Evolutionary conservation across 257 asterid species (phyloP), one percentile per base, ranked within the genome.

Genomic region (Gynochthodes officinalis): DNA sequence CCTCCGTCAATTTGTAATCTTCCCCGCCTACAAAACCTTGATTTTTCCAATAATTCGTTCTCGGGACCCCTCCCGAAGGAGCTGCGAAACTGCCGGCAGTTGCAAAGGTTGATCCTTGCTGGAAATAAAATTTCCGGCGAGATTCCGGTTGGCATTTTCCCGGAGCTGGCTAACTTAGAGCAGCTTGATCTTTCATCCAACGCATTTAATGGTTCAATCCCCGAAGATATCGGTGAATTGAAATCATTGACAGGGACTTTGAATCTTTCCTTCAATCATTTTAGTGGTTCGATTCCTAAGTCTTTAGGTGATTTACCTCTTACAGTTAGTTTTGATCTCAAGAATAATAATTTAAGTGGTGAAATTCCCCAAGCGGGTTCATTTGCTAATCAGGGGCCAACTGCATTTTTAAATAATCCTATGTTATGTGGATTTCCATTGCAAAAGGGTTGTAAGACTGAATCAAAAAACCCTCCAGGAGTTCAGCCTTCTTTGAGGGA

Each of bases 321-420:
- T 57, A 92, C 97, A 0, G 97, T 91, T 75, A 94, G 96, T 71
- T 90, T 94, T 74, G 98, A 90, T 81, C 96, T 94, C 37, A 85
- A 93, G 85, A 78, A 79, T 27, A 94, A 94, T 43, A 82, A 89
- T 71, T 81, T 94, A 73, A 86, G 84, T 16, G 99, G 99, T 19
- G 95, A 90, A 82, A 89, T 94, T 76, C 99, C 99, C 0, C 96
- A 91, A 73, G 83, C 93, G 0, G 99, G 99, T 25, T 89, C 98
- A 7, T 90, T 94, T 64, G 87, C 96, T 5, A 89, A 92, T 84
- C 99, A 94, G 77, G 99, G 99, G 27, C 98, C 98, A 0, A 89
- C 95, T 0, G 98, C 99, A 40, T 94, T 94, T 79, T 53, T 87
- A 79, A 88, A 87, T 58, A 94, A 94, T 67, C 92, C 97, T 7